phyloP scores from a whole-genome alignment of 2,329 filamentous ascomycete species.

The Aureobasidium melanogenum region DNA sequence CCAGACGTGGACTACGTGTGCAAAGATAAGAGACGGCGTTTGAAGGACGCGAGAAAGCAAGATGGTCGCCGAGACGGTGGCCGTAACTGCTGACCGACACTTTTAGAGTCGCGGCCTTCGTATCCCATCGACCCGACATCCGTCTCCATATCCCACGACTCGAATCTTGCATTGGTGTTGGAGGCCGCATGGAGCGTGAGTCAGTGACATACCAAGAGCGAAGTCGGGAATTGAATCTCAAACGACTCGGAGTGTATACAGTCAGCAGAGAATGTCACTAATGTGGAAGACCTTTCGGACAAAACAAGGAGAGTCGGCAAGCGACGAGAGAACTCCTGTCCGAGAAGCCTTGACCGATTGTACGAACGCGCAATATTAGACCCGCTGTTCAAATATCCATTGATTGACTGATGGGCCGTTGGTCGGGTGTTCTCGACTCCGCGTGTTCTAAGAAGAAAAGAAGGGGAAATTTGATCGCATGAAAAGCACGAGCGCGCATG shows the following conservation, averaged over 20 bases:
- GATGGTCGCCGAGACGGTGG: not conserved
- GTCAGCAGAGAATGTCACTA: not conserved
- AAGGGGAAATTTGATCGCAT: not conserved
- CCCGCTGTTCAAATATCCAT: not conserved
- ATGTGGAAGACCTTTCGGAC: not conserved
- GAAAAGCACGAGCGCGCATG: slow-evolving; percentile 3
- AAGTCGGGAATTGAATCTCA: not conserved
- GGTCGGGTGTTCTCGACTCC: not conserved
- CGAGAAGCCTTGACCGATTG: not conserved
- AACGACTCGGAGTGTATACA: not conserved
- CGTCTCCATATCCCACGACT: not conserved
- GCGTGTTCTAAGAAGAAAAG: not conserved
- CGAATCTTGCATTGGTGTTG: not conserved
- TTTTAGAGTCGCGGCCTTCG: not conserved
- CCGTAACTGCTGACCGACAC: not conserved
- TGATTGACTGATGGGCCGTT: not conserved
- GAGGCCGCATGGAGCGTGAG: not conserved
- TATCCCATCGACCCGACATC: not conserved
- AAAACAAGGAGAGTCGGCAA: not conserved
- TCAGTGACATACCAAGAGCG: not conserved
- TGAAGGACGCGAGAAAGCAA: not conserved
- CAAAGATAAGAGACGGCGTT: not conserved
- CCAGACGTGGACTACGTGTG: not conserved
- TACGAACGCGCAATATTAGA: not conserved
- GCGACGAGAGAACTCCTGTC: not conserved